Base-by-base conservation (phyloP, 2,329 filamentous ascomycete genomes). In the Berkeleyomyces rouxiae region DNA sequence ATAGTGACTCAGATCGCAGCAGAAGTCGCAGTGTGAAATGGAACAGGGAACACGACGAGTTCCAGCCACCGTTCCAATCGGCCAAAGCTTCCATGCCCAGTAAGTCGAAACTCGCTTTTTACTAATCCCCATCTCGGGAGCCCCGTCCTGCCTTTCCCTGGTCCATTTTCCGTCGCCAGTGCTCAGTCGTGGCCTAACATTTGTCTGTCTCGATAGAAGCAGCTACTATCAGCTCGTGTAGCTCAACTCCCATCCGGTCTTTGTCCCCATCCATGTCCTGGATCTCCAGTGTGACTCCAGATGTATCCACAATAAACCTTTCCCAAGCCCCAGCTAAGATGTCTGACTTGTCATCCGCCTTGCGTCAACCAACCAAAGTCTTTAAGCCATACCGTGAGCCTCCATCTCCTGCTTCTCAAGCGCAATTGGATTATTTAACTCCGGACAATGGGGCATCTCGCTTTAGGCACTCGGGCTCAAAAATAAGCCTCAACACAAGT, bases 21-120 rank as follows among this genome's bases (percentile, higher is more conserved):
- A 44, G 61, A 57, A 58, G 63, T 40, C 69, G 67, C 67, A 72
- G 71, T 67, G 44, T 40, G 11, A 57, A 51, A 9, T 39, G 61
- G 11, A 58, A 51, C 36, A 37, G 42, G 31, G n/a, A 42, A 23
- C 36, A 49, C 40, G 58, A 61, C 40, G 11, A 61, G 11, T 37
- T 51, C 23, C 63, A 51, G 16, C 59, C 63, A 5, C 63, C 51
- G 37, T 40, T 44, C 13, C 51, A n/a, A 7, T 36, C 11, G 2
- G 16, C 11, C 31, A 49, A 49, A 7, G 40, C 55, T 4, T 59
- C 59, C n/a, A 37, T 16, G 33, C 53, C 59, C 31, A 64, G 63
- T 64, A 64, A 64, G 63, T 57, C 31, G 6, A 58, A 37, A 53
- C 31, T 44, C n/a, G 7, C 36, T 31, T 31, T 55, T 33, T 55